Evolutionary conservation across 371 early-diverging fungal species (phyloP), one percentile per base, ranked within the genome.

Genomic region (Syncephalastrum contaminatum): DNA sequence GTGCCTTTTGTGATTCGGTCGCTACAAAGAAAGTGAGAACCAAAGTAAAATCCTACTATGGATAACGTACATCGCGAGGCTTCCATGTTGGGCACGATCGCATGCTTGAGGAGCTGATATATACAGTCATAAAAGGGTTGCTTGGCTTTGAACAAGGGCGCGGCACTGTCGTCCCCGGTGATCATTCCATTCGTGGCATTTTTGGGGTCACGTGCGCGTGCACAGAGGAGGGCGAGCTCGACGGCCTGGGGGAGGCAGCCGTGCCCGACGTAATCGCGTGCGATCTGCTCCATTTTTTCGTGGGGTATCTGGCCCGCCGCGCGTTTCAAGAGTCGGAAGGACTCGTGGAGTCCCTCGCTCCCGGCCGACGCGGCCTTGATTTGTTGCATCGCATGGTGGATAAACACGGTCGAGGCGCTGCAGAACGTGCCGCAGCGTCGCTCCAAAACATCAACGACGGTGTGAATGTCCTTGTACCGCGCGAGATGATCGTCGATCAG

Each of bases 381-480:
- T 8, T 65, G 53, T 24, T 66, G 56, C 15, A 59, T 45, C 46
- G 69, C 75, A 74, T 86, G 82, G 73, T 82, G 88, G 36, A 91
- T 68, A 0, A 88, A 60, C 19, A 90, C 87, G 54, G 91, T 90
- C 13, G 81, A 78, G 2, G 79, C 67, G 25, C 70, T 77, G 65
- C 90, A 93, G 63, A 93, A 87, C 0, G 84, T 69, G 42, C 88
- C 85, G 65, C 94, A 94, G 16, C 82, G 76, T 25, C 81, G 63
- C 54, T 86, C 83, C 43, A 93, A 72, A 1, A 64, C 44, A 50
- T 71, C 72, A 4, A 57, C 54, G 19, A 65, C 65, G 12, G 60
- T 54, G 42, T 65, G 56, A 42, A 65, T 27, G n/a, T 65, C 57
- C 36, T 24, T 57, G 48, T 50, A 60, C 16, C 51, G 48, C 39